Evolutionary conservation across 2,329 filamentous ascomycete species (phyloP), one percentile per base, ranked within the genome.

Genomic region (Scytalidium sp.): DNA sequence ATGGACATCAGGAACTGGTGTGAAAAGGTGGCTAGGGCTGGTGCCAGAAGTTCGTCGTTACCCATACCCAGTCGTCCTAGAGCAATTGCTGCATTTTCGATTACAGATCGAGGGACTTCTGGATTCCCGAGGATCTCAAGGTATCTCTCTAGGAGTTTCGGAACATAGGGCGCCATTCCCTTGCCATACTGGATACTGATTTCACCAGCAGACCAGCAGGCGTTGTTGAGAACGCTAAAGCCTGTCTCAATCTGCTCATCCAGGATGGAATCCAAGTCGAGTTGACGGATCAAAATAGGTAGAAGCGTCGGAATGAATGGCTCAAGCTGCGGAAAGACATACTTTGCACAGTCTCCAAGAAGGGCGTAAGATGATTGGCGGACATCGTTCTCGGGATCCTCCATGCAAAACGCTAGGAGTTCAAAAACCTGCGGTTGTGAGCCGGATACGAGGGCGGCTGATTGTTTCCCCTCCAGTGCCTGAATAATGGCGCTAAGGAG

Each of bases 161-260:
- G 84, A 9, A 91, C 80, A 65, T 87, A 96, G 1, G 86, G 87
- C 1, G 78, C 78, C 82, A 97, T 88, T 47, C 79, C 83, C 54
- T 85, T 83, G 57, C 85, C 82, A 65, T 88, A 79, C 53, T 90
- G 85, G 68, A 96, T 84, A 15, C 91, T 84, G 54, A 97, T 94
- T 73, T 99, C 94, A 40, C 94, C 94, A 20, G 85, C 85, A 6
- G 92, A 95, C 94, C 94, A 99, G 72, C 93, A 97, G 19, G 94
- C 93, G 65, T 99, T 99, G 78, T 97, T 99, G 52, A 97, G 85
- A 23, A 97, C 92, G 52, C 91, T 90, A 67, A 96, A 97, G 13
- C 85, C 86, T 17, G 83, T 87, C 56, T 96, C 90, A 43, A 90
- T 84, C 53, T 91, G 88, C 59, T 95, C 90, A 53, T 92, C 87